phyloP scores from a whole-genome alignment of 148 eudicot species.

The Nepenthes gracilis region DNA sequence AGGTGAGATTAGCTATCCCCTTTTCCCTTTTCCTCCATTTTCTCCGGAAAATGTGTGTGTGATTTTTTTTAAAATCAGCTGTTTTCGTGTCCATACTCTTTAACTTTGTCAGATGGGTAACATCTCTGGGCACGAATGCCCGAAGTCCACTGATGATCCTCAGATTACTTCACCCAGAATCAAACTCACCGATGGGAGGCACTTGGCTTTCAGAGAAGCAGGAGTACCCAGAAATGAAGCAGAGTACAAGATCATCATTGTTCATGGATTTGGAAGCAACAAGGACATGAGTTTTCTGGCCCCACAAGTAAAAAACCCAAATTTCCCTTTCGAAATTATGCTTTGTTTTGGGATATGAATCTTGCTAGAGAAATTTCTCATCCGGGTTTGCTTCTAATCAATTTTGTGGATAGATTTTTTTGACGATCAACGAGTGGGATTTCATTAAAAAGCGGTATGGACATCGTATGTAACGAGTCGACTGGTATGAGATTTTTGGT shows the following conservation, averaged over 20 bases:
- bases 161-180: slow-evolving; percentile 12
- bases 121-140: too few relatives aligned
- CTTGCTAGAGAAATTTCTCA: background rate
- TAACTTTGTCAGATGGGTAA: too few relatives aligned
- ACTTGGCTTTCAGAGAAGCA: slow-evolving; percentile 11
- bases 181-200: slow-evolving; percentile 8
- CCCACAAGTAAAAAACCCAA: slow-evolving; percentile 38
- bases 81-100: too few relatives aligned
- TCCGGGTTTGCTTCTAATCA: background rate
- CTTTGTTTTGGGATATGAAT: background rate
- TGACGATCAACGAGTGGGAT: too few relatives aligned
- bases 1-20: too few relatives aligned
- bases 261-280: slow-evolving; percentile 68
- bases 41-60: too few relatives aligned
- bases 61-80: too few relatives aligned
- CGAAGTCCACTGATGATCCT: slow-evolving; percentile 3
- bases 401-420: too few relatives aligned
- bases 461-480: too few relatives aligned
- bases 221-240: slow-evolving; percentile 13
- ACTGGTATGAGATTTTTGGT: too few relatives aligned
- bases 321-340: background rate
- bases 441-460: too few relatives aligned
- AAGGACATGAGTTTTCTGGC: slow-evolving; percentile 64
- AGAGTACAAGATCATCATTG: slow-evolving; percentile 8
- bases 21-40: too few relatives aligned